A percentile compares a stretch with the other conserved stretches of the same genome.
Conservation (phyloP, 2,329 filamentous ascomycete genomes). For the Phyllosticta citrichinensis region DNA sequence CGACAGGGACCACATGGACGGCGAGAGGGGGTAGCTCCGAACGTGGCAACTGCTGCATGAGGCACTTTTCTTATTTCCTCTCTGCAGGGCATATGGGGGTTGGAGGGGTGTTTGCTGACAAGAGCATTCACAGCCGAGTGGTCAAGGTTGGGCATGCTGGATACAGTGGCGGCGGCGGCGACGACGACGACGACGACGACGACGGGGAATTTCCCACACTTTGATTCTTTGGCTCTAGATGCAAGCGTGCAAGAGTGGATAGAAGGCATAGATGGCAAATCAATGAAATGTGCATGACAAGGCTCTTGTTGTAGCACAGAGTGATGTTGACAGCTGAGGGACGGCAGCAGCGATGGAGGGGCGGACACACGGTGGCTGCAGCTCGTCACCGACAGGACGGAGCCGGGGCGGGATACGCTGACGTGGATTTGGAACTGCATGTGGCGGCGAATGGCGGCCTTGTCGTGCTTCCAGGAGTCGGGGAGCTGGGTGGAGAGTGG, state of each 20-base stretch:
- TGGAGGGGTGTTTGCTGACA: background rate
- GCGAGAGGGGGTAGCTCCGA: background rate
- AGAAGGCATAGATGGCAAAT: background rate
- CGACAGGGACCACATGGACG: background rate
- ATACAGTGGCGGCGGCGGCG: background rate
- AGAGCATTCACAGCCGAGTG: background rate
- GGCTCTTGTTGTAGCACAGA: no score
- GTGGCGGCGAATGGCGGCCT: conserved; percentile 2
- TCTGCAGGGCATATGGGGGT: background rate
- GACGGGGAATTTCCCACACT: background rate
- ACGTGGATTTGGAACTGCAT: conserved; percentile 11
- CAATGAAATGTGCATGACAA: background rate
- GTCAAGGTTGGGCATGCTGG: background rate
- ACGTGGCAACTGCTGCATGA: background rate
- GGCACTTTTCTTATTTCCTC: background rate
- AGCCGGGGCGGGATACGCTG: conserved; percentile 7
- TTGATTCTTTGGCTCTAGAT: background rate
- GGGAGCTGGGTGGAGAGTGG: background rate
- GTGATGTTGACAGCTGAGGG: no score
- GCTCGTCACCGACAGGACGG: conserved; percentile 1
- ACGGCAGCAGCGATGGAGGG: background rate
- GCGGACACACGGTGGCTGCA: background rate
- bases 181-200: no score
- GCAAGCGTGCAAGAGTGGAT: background rate
- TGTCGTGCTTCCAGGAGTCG: background rate